These are phyloP conservation scores for Sungouiozyma intestinalis DNA, from an alignment of 805 yeast genomes.

Conservation along the genomic window DNA sequence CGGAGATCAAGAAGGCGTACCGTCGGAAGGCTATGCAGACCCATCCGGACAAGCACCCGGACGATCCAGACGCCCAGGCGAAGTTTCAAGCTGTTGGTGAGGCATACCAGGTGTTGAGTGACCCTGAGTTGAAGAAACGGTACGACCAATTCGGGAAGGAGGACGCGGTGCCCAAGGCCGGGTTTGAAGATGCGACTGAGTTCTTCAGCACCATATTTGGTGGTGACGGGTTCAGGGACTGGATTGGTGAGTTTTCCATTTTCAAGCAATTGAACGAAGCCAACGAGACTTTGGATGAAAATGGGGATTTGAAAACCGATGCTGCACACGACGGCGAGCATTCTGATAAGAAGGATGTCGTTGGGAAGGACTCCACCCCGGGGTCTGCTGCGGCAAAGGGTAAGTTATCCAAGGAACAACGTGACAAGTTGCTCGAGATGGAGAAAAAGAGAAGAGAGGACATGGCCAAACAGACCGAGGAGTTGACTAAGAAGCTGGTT, in stretches of 20 bases:
- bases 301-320: constrained; percentile 15
- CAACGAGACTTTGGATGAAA: constrained; percentile 36
- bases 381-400: constrained; percentile 11
- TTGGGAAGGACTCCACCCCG: constrained; percentile 27
- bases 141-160: constrained; percentile 86
- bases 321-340: constrained; percentile 8
- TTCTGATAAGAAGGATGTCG: constrained; percentile 9
- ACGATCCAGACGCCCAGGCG: constrained; percentile 79
- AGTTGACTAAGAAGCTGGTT: constrained; percentile 40
- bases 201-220: constrained; percentile 78
- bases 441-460: constrained; percentile 46
- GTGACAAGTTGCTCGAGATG: constrained; percentile 41
- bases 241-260: constrained; percentile 71
- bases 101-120: constrained; percentile 75
- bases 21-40: constrained; percentile 79
- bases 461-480: constrained; percentile 39
- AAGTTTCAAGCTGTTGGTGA: constrained; percentile 67
- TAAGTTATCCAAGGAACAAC: constrained; percentile 31
- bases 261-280: constrained; percentile 51
- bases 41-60: constrained; percentile 96
- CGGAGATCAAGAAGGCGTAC: constrained; percentile 88
- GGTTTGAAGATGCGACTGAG: constrained; percentile 79
- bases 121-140: constrained; percentile 51
- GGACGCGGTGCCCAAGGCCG: constrained; percentile 55
- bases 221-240: constrained; percentile 66